phyloP scores from a whole-genome alignment of 2,329 filamentous ascomycete genomes.

The Gaeumannomyces tritici region DNA sequence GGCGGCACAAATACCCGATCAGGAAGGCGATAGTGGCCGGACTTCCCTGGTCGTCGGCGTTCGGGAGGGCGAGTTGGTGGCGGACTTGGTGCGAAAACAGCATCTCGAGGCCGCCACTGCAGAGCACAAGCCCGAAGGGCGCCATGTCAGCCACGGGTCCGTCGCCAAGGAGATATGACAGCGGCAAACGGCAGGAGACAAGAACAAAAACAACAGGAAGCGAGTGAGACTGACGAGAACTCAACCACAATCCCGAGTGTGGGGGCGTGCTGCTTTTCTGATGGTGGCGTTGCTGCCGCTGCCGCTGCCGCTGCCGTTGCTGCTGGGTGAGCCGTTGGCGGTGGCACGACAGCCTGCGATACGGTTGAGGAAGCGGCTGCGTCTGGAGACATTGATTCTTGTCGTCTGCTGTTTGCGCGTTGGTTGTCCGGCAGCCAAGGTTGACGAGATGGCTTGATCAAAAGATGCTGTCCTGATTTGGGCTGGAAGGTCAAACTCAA shows the following conservation, averaged over 20 bases:
- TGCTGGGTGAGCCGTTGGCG: too few relatives aligned
- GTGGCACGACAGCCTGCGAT: too few relatives aligned
- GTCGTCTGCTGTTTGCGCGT: too few relatives aligned
- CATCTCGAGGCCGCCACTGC: conserved; percentile 87
- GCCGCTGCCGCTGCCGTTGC: too few relatives aligned
- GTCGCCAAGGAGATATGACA: not conserved
- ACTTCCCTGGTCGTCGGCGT: conserved; percentile 46
- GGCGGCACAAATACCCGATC: conserved; percentile 67
- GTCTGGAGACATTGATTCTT: too few relatives aligned
- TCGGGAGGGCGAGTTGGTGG: conserved; percentile 61
- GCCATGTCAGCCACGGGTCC: too few relatives aligned
- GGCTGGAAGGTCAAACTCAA: too few relatives aligned
- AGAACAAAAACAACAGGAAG: conserved; percentile 1
- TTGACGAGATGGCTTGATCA: too few relatives aligned
- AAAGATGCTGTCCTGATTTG: too few relatives aligned
- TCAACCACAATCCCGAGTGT: conserved; percentile 7
- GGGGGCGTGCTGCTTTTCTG: not conserved
- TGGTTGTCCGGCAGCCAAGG: too few relatives aligned
- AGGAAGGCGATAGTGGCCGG: conserved; percentile 65
- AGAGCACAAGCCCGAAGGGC: not conserved
- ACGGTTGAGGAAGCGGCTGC: too few relatives aligned
- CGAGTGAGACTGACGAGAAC: conserved; percentile 8
- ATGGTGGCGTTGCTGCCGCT: not conserved
- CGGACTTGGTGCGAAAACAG: conserved; percentile 78
- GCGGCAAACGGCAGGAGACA: not conserved